Conservation (phyloP, 2,329 filamentous ascomycete species). For the Aspergillus amoenus region DNA sequence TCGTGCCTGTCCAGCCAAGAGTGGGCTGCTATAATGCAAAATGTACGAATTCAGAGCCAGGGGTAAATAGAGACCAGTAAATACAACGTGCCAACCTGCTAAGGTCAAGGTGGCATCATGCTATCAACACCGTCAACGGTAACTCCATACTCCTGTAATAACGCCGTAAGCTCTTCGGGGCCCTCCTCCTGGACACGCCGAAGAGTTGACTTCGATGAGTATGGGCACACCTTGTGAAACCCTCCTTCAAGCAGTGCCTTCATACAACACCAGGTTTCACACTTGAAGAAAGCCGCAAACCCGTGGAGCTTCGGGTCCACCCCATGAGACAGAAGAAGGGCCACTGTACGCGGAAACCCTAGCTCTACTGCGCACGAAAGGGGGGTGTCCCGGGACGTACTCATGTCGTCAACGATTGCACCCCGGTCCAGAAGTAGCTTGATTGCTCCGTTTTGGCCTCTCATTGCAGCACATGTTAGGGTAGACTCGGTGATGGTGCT, state of each 20-base stretch:
- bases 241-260: not conserved
- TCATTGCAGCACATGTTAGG: not conserved
- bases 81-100: too few relatives aligned
- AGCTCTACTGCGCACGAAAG: not conserved
- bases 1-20: too few relatives aligned
- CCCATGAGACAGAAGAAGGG: not conserved
- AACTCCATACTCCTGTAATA: not conserved
- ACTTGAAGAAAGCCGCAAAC: not conserved
- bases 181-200: not conserved
- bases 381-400: too few relatives aligned
- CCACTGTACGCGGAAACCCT: not conserved
- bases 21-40: too few relatives aligned
- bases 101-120: too few relatives aligned
- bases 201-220: not conserved
- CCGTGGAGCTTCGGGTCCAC: not conserved
- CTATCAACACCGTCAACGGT: too few relatives aligned
- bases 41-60: too few relatives aligned
- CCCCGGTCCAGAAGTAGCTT: not conserved
- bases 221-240: not conserved
- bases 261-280: not conserved
- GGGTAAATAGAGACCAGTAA: too few relatives aligned
- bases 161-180: not conserved
- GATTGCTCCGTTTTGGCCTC: not conserved
- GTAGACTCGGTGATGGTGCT: not conserved
- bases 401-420: not conserved